Base-by-base conservation (phyloP, 225 moss, liverwort and hornwort species). In the Pleurozium schreberi region DNA sequence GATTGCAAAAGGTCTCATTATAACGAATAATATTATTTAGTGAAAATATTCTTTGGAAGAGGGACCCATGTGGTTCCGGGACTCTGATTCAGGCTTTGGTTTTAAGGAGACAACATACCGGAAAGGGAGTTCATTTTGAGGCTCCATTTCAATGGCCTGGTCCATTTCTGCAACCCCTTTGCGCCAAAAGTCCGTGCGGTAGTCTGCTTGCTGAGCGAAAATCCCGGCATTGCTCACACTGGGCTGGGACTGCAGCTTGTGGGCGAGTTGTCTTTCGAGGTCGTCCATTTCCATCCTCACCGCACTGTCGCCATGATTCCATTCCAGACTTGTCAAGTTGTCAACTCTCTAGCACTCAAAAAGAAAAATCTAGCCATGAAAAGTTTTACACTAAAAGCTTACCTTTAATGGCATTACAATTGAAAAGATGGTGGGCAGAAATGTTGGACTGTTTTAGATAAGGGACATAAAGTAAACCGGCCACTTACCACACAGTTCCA, bases 241-340 rank as follows among this genome's bases (percentile, higher is more conserved):
- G 38, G 92, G 93, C 83, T 88, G 90, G 40, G 68, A 85, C 85
- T 93, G 90, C 88, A 94, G 62, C 88, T 90, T 94, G 55, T 88
- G 91, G 70, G 87, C 91, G 13, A 93, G 34, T 47, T 91, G 92
- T 28, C 87, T 89, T 53, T 92, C 34, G 17, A 94, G 92, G 66
- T 93, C 92, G 26, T 68, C 75, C 93, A 92, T 93, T 69, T 94
- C 94, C 90, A 93, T 93, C 87, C 88, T 93, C 88, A 93, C 91
- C 80, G 76, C 94, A 87, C 94, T 94, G 92, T 49, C 85, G 61
- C 65, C 49, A 69, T n/a, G n/a, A n/a, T 77, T 83, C 57, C 52
- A 67, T 80, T 85, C 40, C 86, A 88, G 52, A 34, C 55, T 52
- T 45, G n/a, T 82, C 22, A 86, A 52, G 78, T 16, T 77, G 57